Conservation (phyloP, 768 basidiomycete species). For the Dacryopinax primogenitus region DNA sequence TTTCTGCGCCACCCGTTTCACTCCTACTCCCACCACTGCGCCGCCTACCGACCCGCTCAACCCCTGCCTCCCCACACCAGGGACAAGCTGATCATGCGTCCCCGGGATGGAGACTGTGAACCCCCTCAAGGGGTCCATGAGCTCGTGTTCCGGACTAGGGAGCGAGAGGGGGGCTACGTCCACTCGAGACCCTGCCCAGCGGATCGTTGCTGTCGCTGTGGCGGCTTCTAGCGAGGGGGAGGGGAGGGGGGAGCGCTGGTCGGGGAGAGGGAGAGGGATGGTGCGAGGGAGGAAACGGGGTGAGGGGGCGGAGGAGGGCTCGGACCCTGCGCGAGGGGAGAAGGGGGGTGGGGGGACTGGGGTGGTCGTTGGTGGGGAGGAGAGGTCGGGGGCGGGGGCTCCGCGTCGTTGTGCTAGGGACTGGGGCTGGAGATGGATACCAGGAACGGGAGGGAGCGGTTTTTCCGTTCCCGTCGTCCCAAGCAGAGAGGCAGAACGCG, state of each 20-base stretch:
- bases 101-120: slow-evolving; percentile 53
- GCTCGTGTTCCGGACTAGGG: slow-evolving; percentile 82
- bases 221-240: slow-evolving; percentile 11
- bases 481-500: too few species aligned
- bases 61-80: slow-evolving; percentile 20
- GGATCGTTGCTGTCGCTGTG: slow-evolving; percentile 55
- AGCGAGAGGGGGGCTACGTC: slow-evolving; percentile 76
- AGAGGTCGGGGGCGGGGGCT: slow-evolving; percentile 17
- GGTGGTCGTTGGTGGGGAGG: slow-evolving; percentile 20
- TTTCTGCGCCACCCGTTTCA: slow-evolving; percentile 17
- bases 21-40: too few species aligned
- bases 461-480: not conserved
- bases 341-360: slow-evolving; percentile 21
- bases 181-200: slow-evolving; percentile 70
- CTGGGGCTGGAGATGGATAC: too few species aligned
- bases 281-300: not conserved
- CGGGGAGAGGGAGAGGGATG: not conserved
- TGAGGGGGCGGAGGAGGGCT: not conserved
- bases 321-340: slow-evolving; percentile 1
- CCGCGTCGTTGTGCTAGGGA: not conserved
- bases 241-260: slow-evolving; percentile 12
- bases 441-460: not conserved
- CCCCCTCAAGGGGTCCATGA: slow-evolving; percentile 79
- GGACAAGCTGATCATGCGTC: slow-evolving; percentile 26
- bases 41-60: too few species aligned